Percentiles rank a stretch among this genome's conserved stretches.
These are phyloP conservation scores for Candida pseudoviswanathii DNA, from an alignment of 1,139 yeast species.

Conservation along the genomic window DNA sequence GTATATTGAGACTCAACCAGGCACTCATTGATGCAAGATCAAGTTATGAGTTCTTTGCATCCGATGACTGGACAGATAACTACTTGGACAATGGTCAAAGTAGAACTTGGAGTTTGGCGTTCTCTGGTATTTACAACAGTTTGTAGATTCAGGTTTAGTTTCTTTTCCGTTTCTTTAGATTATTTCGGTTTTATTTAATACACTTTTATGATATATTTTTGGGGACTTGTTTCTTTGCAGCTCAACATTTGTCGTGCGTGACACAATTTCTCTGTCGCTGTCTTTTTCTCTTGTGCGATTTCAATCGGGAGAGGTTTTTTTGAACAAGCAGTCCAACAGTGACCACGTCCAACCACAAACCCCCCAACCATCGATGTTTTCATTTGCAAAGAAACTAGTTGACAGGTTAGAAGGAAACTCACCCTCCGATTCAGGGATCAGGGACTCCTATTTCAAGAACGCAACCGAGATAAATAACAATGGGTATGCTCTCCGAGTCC, in stretches of 20 bases:
- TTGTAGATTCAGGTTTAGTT: not conserved
- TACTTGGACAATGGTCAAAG: constrained; percentile 89
- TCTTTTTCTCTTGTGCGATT: too few relatives aligned
- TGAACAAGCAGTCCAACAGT: not conserved
- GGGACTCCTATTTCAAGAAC: constrained; percentile 56
- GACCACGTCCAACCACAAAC: not conserved
- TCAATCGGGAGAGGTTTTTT: too few relatives aligned
- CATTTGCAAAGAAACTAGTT: constrained; percentile 84
- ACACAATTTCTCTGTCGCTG: too few relatives aligned
- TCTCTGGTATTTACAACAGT: constrained; percentile 45
- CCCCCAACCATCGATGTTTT: constrained; percentile 56
- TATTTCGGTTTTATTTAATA: not conserved
- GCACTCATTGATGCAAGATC: constrained; percentile 72
- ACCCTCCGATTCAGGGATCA: constrained; percentile 24
- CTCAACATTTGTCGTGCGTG: not conserved
- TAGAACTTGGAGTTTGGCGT: constrained; percentile 86
- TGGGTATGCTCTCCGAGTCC: constrained; percentile 46
- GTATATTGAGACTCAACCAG: constrained; percentile 74
- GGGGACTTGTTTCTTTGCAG: not conserved
- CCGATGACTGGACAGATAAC: constrained; percentile 18
- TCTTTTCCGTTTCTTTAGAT: not conserved
- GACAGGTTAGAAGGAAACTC: constrained; percentile 65
- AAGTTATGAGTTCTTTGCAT: constrained; percentile 70
- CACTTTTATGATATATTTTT: not conserved
- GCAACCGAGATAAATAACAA: constrained; percentile 43